Base-by-base conservation (phyloP, 371 early-diverging fungal species). In the Mortierella sp. region DNA sequence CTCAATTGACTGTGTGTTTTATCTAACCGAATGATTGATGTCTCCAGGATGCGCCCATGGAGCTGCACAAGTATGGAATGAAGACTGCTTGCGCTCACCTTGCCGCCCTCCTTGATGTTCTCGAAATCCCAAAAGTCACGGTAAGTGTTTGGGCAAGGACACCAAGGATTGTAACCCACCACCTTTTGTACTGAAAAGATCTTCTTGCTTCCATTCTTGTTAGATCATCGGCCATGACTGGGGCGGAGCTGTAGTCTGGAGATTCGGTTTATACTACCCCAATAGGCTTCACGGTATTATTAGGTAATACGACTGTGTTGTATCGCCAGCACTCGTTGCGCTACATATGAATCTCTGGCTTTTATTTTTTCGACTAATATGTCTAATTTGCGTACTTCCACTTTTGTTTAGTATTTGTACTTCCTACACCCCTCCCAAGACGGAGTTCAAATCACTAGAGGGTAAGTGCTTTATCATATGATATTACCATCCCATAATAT, bases 221-320 rank as follows among this genome's bases (percentile, higher is more conserved):
- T 60, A 77, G 77, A 12, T 78, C 24, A 70, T 92, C 47, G 93
- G 93, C 32, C 94, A 94, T 74, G 94, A 94, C 78, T 94, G 94
- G 90, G 95, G 95, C 64, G 95, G 93, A 72, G 64, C 84, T 37
- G 62, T 88, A 16, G 92, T 84, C 39, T 95, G 93, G 93, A 84
- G 93, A 14, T 88, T 93, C 67, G 87, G 88, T 14, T 86, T 91
- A 64, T 90, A 88, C 77, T 86, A 90, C 67, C 93, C 95, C 14
- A 84, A 91, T 1, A 87, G 92, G 20, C 88, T 93, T 18, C 69
- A 63, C 6, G 91, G 91, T 22, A 86, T 93, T 52, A 90, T 87
- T 28, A 85, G 89, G 75, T 81, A 75, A 62, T 51, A 51, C 1
- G 14, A 24, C 1, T 24, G 32, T 22, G 32, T 10, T 30, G 37